These are phyloP conservation scores for Hydnum rufescens DNA, from an alignment of 768 basidiomycete genomes.

Conservation along the genomic window DNA sequence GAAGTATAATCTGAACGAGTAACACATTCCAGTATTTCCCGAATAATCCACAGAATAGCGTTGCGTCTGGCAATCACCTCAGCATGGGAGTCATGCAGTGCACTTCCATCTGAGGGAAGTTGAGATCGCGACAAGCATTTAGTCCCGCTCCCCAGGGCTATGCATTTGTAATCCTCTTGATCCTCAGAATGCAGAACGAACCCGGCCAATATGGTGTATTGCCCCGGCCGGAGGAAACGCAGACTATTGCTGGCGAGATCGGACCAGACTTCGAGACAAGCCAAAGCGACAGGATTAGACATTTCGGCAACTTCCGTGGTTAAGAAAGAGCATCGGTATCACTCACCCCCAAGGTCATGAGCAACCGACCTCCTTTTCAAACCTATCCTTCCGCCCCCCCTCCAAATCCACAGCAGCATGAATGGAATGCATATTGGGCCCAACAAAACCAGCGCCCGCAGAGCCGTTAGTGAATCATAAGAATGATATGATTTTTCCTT, in stretches of 20 bases:
- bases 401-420: background rate
- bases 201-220: background rate
- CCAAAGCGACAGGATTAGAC: no score
- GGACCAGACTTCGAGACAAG: no score
- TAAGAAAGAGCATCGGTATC: no score
- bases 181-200: background rate
- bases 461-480: background rate
- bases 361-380: background rate
- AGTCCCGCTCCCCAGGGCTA: slow-evolving; percentile 63
- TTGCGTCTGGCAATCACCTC: slow-evolving; percentile 78
- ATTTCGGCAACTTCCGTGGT: no score
- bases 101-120: slow-evolving; percentile 51
- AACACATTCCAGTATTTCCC: slow-evolving; percentile 28
- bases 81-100: slow-evolving; percentile 77
- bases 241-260: no score
- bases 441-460: background rate
- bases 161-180: slow-evolving; percentile 11
- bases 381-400: background rate
- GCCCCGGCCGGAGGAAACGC: background rate
- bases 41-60: slow-evolving; percentile 57
- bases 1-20: background rate
- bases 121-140: slow-evolving; percentile 57
- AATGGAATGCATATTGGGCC: background rate
- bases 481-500: background rate
- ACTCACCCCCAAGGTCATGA: no score